Evolutionary conservation across 2,329 filamentous ascomycete species (phyloP).

Genomic region (Didymella exigua): DNA sequence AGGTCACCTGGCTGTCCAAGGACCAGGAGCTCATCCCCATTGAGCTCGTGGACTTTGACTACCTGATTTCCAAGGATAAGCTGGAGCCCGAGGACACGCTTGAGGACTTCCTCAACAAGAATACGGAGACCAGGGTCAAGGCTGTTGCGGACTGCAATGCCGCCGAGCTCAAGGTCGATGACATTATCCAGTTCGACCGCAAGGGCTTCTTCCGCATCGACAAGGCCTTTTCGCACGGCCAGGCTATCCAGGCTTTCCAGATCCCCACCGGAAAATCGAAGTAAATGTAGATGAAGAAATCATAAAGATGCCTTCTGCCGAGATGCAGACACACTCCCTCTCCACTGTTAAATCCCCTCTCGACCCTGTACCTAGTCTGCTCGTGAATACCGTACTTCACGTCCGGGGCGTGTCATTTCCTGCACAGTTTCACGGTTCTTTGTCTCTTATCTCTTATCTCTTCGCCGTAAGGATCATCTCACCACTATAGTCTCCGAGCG

Average conservation of each 20-base stretch:
- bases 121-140: slow-evolving; percentile 75
- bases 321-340: too few species aligned
- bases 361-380: too few species aligned
- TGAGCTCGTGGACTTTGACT: slow-evolving; percentile 93
- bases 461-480: too few species aligned
- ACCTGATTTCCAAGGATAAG: slow-evolving; percentile 93
- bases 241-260: slow-evolving; percentile 69
- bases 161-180: slow-evolving; percentile 76
- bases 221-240: slow-evolving; percentile 62
- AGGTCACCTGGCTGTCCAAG: slow-evolving; percentile 88
- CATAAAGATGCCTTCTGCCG: background rate
- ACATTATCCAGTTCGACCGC: slow-evolving; percentile 94
- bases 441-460: too few species aligned
- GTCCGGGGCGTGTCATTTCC: too few species aligned
- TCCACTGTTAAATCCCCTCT: too few species aligned
- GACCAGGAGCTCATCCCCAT: slow-evolving; percentile 79
- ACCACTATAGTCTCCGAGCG: too few species aligned
- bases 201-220: slow-evolving; percentile 93
- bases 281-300: slow-evolving; percentile 11
- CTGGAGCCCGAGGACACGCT: slow-evolving; percentile 82
- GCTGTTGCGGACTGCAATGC: slow-evolving; percentile 84
- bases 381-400: too few species aligned
- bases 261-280: slow-evolving; percentile 69
- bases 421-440: too few species aligned
- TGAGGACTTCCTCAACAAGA: slow-evolving; percentile 79